phyloP scores from a whole-genome alignment of 345 rosid species.

The Eucalyptus polyanthemos region DNA sequence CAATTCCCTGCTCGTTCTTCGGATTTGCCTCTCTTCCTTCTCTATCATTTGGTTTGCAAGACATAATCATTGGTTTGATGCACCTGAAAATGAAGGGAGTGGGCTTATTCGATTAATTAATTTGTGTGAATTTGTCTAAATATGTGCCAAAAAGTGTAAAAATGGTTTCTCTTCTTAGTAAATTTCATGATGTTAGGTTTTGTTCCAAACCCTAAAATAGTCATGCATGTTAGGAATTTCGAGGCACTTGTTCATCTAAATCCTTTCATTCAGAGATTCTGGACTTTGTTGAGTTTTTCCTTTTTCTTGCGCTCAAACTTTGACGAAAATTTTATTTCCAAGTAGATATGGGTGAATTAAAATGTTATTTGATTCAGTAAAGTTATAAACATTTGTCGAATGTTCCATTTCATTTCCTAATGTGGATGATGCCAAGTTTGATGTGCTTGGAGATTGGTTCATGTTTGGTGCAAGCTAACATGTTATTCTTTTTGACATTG shows the following conservation, averaged over 20 bases:
- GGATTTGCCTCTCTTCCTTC: background rate
- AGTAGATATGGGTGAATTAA: background rate
- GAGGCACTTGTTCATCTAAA: background rate
- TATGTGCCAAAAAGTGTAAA: background rate
- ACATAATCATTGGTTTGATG: background rate
- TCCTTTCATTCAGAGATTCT: background rate
- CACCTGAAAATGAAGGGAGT: background rate
- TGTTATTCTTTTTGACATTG: background rate
- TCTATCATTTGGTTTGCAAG: background rate
- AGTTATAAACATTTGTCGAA: background rate
- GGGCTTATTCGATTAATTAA: background rate
- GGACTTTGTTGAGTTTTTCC: background rate
- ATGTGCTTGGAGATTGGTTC: background rate
- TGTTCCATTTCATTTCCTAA: background rate
- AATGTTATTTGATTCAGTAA: background rate
- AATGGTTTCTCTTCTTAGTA: background rate
- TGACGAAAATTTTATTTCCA: background rate
- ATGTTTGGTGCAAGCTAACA: background rate
- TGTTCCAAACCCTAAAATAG: background rate
- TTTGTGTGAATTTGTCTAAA: background rate
- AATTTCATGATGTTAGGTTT: background rate
- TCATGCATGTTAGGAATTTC: background rate
- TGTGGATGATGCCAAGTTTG: background rate
- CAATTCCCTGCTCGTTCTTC: background rate
- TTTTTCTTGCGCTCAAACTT: background rate